Conservation (phyloP, 805 yeast species). For the Isabelozyma rhagii region DNA sequence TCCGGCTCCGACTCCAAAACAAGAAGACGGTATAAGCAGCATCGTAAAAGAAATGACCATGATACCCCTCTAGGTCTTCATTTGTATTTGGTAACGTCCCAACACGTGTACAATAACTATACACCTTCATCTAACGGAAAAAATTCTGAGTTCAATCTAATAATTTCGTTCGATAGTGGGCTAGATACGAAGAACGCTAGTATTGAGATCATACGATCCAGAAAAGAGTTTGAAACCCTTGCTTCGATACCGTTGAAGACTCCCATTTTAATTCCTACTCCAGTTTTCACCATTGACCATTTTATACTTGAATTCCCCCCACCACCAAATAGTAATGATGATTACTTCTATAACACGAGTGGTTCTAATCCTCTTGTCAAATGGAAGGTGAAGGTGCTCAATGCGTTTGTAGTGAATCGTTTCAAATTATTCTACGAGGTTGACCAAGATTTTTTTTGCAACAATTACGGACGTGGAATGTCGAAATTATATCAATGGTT, state of each 20-base stretch:
- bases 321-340: constrained; percentile 16
- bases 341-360: constrained; percentile 7
- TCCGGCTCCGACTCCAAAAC: not conserved
- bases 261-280: constrained; percentile 35
- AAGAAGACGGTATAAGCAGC: not conserved
- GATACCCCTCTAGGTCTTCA: constrained; percentile 9
- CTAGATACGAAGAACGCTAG: constrained; percentile 33
- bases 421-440: constrained; percentile 15
- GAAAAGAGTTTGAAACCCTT: constrained; percentile 1
- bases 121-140: constrained; percentile 14
- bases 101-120: constrained; percentile 32
- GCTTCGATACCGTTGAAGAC: constrained; percentile 9
- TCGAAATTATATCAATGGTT: constrained; percentile 23
- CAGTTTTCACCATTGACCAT: constrained; percentile 33
- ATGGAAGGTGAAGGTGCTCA: constrained; percentile 31
- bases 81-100: constrained; percentile 27
- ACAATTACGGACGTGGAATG: constrained; percentile 27
- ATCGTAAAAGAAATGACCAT: constrained; percentile 6
- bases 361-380: constrained; percentile 15
- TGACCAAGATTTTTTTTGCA: constrained; percentile 16
- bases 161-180: constrained; percentile 34
- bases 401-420: constrained; percentile 27
- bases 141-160: constrained; percentile 20
- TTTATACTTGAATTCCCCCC: constrained; percentile 15
- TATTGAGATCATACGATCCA: constrained; percentile 28